Conservation (phyloP, 2,329 filamentous ascomycete genomes). For the Mycosphaerella arachidis region DNA sequence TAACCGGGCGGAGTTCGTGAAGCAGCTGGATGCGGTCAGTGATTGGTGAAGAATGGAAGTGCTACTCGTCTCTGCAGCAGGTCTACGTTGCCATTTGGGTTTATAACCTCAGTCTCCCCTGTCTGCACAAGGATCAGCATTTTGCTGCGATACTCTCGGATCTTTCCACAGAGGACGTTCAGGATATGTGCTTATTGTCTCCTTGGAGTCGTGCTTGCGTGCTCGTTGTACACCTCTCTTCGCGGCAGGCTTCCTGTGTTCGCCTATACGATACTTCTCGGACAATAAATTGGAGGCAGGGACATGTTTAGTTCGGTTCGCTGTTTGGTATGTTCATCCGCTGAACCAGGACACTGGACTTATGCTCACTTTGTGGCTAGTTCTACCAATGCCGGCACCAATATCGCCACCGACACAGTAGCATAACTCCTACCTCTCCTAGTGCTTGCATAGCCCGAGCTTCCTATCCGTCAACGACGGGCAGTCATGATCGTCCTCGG, state of each 20-base stretch:
- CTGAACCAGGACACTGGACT: too few relatives aligned
- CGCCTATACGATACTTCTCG: conserved; percentile 43
- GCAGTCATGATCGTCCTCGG: conserved; percentile 35
- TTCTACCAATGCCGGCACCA: conserved; percentile 36
- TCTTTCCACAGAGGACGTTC: conserved; percentile 41
- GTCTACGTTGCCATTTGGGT: conserved; percentile 26
- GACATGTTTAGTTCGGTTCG: conserved; percentile 38
- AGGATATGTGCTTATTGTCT: conserved; percentile 29
- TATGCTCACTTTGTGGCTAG: too few relatives aligned
- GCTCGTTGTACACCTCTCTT: conserved; percentile 33
- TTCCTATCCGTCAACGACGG: conserved; percentile 31
- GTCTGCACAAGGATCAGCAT: conserved; percentile 45
- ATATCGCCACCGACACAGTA: conserved; percentile 35
- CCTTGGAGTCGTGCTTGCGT: conserved; percentile 32
- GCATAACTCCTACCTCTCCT: conserved; percentile 34
- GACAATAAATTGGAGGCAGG: conserved; percentile 26
- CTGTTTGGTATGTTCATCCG: conserved; percentile 38
- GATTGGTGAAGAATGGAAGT: too few relatives aligned
- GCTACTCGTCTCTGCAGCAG: too few relatives aligned
- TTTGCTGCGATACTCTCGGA: conserved; percentile 46
- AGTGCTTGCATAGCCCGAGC: conserved; percentile 32
- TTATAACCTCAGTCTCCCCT: conserved; percentile 37
- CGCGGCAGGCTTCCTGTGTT: conserved; percentile 40
- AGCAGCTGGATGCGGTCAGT: conserved; percentile 21
- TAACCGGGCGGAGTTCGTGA: conserved; percentile 6